Evolutionary conservation across 805 yeast species (phyloP).

Genomic region (Komagataella pastoris): DNA sequence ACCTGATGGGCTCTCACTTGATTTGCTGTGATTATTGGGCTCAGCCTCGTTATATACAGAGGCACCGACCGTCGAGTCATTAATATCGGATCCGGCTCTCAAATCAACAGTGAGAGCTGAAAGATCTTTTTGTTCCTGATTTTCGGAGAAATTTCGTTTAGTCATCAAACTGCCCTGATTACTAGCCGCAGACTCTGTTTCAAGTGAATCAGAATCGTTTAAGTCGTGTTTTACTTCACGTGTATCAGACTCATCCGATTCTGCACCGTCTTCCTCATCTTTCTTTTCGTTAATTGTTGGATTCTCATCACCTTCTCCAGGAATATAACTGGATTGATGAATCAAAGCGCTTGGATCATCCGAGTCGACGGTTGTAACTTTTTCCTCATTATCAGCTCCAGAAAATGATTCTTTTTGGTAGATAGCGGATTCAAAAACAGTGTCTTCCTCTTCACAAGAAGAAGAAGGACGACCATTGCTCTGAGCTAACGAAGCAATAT

Average conservation of each 20-base stretch:
- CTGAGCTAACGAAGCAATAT: not conserved
- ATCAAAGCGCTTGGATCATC: too few relatives aligned
- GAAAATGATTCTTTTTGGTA: not conserved
- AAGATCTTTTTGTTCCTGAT: not conserved
- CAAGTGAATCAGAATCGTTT: not conserved
- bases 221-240: not conserved
- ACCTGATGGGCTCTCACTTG: not conserved
- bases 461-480: not conserved
- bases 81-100: not conserved
- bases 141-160: not conserved
- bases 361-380: too few relatives aligned
- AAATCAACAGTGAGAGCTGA: not conserved
- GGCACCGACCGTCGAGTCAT: not conserved
- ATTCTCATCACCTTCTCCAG: too few relatives aligned
- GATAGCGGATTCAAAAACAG: not conserved
- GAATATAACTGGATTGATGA: too few relatives aligned
- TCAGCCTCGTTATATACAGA: too few relatives aligned
- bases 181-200: not conserved
- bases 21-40: not conserved
- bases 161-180: not conserved
- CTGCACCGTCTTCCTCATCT: not conserved
- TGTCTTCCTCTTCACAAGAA: not conserved
- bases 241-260: not conserved
- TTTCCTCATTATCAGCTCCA: too few relatives aligned
- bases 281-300: too few relatives aligned